Base-by-base conservation (phyloP, 345 rosid genomes). In the Hibiscus tridactylites region DNA sequence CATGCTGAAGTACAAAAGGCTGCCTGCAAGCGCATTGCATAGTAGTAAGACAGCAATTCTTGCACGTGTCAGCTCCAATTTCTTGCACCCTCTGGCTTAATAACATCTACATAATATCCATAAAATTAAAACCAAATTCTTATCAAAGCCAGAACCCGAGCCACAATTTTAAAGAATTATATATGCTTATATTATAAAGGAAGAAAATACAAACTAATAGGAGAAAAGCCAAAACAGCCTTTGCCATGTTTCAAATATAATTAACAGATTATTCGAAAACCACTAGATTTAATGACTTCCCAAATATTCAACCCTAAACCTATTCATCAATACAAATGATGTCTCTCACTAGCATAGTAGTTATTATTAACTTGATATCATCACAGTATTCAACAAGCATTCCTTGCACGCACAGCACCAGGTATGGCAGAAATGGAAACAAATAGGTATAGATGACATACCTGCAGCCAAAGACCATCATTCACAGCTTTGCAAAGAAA, bases 401-500 rank as follows among this genome's bases (percentile, higher is more conserved):
- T 9, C 24, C 13, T 29, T 39, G 8, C 49, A 21, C 24, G 24
- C 24, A 31, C n/a, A 16, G 67, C 53, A 65, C 74, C 44, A 54
- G 54, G 60, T 39, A 74, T 21, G 29, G 70, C 26, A 68, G 52
- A 42, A 39, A 26, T 24, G 33, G 73, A 68, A 81, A 53, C 47
- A 61, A 80, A 73, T 39, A 59, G 65, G 68, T 68, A 54, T 35
- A 47, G 70, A 61, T 19, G 70, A 74, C 81, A 75, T 74, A 93
- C 97, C 96, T 94, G 98, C 73, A 94, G 80, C 98, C 98, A 91
- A 72, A 94, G 96, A 81, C 97, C 93, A 83, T 94, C 97, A 57
- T 94, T 94, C 75, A 91, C 89, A 52, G 97, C 94, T 84, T 91
- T 91, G 87, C 97, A 85, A 56, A 96, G 98, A 80, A 94, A 91